Base-by-base conservation (phyloP, 1,139 yeast species). In the Debaryomyces robertsiae region DNA sequence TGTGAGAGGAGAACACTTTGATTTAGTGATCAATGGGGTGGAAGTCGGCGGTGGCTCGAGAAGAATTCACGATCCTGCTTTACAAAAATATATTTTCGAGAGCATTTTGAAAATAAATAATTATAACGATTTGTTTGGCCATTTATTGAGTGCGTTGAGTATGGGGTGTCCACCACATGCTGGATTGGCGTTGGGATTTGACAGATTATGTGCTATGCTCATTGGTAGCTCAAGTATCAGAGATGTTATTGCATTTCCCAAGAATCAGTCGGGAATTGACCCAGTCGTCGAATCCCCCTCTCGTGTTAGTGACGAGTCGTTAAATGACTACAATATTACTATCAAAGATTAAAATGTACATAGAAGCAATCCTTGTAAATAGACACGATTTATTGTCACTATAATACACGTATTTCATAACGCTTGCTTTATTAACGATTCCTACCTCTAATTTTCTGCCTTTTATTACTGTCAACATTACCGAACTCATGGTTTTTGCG, bases 111-210 rank as follows among this genome's bases (percentile, higher is more conserved):
- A 69, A 9, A 81, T 85, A n/a, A 40, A 56, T 0, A 70, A 87
- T 48, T 75, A 85, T 39, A 71, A 82, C 36, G 58, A 61, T 14
- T 67, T 89, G n/a, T 93, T 93, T 68, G 95, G 96, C 0, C 99
- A 94, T 61, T 70, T 93, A 36, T 68, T 94, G 25, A 71, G 74
- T 34, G 97, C 96, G 0, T 77, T 93, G 45, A 79, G 80, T 32
- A 81, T 87, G 67, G 98, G 98, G 1, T 90, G 98, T 57, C 99
- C 99, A 0, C 98, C 99, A 0, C 99, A 93, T 66, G 97, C 98
- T 2, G 99, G 99, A 0, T 71, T 93, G 39, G 99, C 98, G 0
- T 71, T 93, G 41, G 99, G 98, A 0, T 87, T 93, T 52, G 99
- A 93, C 61, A 72, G 99, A 46, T 70, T 93, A 70, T 83, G 95